Evolutionary conservation across 257 asterid genomes (phyloP).

Genomic region (Salvia hispanica): DNA sequence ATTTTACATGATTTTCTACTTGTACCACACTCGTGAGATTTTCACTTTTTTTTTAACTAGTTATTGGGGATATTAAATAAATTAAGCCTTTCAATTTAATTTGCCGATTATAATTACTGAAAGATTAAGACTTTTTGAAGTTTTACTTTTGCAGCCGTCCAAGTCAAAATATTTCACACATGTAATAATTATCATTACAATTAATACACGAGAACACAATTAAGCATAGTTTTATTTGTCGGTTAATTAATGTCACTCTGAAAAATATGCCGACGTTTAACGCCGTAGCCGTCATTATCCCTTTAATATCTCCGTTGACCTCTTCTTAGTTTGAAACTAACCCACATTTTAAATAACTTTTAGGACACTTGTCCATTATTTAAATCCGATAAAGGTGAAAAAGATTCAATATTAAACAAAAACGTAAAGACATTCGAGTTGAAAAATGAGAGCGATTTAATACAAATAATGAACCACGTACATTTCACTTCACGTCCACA

Average conservation of each 20-base stretch:
- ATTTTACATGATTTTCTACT: background rate
- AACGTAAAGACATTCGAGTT: slow-evolving; percentile 6
- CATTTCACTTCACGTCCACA: slow-evolving; percentile 58
- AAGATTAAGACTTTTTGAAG: too few relatives aligned
- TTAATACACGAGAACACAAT: slow-evolving; percentile 4
- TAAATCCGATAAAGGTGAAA: too few relatives aligned
- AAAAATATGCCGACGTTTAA: slow-evolving; percentile 33
- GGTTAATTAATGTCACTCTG: slow-evolving; percentile 23
- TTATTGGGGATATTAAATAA: too few relatives aligned
- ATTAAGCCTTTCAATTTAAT: too few relatives aligned
- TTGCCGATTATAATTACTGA: too few relatives aligned
- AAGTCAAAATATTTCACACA: background rate
- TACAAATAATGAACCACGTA: slow-evolving; percentile 29
- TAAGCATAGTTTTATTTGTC: slow-evolving; percentile 25
- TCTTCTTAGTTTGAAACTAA: background rate
- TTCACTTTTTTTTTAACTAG: background rate
- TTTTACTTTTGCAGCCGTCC: background rate
- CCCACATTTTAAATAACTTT: background rate
- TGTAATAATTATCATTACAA: background rate
- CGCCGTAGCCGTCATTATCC: slow-evolving; percentile 34
- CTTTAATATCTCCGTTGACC: slow-evolving; percentile 39
- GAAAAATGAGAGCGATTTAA: slow-evolving; percentile 23
- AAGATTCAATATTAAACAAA: background rate
- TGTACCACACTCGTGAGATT: slow-evolving; percentile 1
- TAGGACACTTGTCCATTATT: slow-evolving; percentile 21